These are phyloP conservation scores for Inga laurina DNA, from an alignment of 306 rosid genomes.

Conservation along the genomic window DNA sequence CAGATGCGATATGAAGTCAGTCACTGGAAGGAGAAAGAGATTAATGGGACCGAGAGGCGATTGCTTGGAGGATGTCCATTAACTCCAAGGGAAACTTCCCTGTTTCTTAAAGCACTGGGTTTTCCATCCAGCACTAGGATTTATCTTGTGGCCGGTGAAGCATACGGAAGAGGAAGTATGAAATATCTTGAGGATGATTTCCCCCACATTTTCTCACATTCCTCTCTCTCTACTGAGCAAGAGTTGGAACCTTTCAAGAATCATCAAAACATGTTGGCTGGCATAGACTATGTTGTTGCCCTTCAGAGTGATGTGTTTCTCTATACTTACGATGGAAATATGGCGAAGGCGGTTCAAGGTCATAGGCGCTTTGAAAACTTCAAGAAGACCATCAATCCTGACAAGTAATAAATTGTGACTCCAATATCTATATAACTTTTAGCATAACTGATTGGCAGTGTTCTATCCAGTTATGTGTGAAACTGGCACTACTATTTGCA, in stretches of 20 bases:
- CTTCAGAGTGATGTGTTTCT: slow-evolving; percentile 81
- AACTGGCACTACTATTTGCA: slow-evolving; percentile 7
- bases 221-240: slow-evolving; percentile 68
- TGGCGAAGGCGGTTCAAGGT: slow-evolving; percentile 99
- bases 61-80: slow-evolving; percentile 95
- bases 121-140: slow-evolving; percentile 81
- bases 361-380: slow-evolving; percentile 94
- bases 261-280: slow-evolving; percentile 99
- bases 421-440: slow-evolving; percentile 9
- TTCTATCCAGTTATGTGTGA: slow-evolving; percentile 9
- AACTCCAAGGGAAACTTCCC: slow-evolving; percentile 93
- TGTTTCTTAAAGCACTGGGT: slow-evolving; percentile 81
- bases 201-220: slow-evolving; percentile 87
- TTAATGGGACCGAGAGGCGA: slow-evolving; percentile 90
- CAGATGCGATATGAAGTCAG: slow-evolving; percentile 89
- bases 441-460: slow-evolving; percentile 11
- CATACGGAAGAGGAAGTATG: slow-evolving; percentile 89
- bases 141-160: slow-evolving; percentile 94
- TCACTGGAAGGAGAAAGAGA: slow-evolving; percentile 99
- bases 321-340: slow-evolving; percentile 91
- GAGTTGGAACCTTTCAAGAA: slow-evolving; percentile 75
- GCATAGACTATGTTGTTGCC: slow-evolving; percentile 94
- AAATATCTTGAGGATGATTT: slow-evolving; percentile 77
- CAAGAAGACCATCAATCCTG: slow-evolving; percentile 92
- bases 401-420: slow-evolving; percentile 59